Evolutionary conservation across 352 stramenopile genomes (phyloP).

Genomic region (Phytopythium cucurbitacearum): DNA sequence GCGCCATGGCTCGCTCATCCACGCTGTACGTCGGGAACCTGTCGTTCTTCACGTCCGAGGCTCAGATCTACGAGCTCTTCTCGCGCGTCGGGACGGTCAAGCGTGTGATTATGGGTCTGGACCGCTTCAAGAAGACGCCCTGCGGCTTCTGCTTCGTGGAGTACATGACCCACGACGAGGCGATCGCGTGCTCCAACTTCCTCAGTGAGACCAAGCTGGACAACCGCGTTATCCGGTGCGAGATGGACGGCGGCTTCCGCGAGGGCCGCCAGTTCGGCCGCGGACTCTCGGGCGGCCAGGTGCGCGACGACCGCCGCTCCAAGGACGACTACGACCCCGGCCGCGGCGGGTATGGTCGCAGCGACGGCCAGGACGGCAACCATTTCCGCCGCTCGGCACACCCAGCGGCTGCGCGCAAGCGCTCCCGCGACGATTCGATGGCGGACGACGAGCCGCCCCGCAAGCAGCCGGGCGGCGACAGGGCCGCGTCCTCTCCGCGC

Average conservation of each 20-base stretch:
- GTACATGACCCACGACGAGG: slow-evolving; percentile 72
- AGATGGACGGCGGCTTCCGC: slow-evolving; percentile 86
- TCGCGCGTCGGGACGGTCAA: slow-evolving; percentile 89
- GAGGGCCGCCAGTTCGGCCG: slow-evolving; percentile 86
- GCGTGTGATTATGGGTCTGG: slow-evolving; percentile 94
- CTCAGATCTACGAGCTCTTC: slow-evolving; percentile 95
- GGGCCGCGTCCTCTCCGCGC: slow-evolving; percentile 11
- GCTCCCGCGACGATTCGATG: slow-evolving; percentile 49
- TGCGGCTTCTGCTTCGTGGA: slow-evolving; percentile 99
- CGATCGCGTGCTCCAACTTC: slow-evolving; percentile 73
- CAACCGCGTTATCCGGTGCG: slow-evolving; percentile 82
- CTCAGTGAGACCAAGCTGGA: slow-evolving; percentile 87
- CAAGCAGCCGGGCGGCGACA: slow-evolving; percentile 26
- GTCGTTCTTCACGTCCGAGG: slow-evolving; percentile 95
- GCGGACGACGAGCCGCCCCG: slow-evolving; percentile 32
- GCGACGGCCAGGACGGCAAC: slow-evolving; percentile 44
- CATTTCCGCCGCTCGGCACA: slow-evolving; percentile 67
- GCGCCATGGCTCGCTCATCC: slow-evolving; percentile 83
- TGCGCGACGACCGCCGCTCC: slow-evolving; percentile 78
- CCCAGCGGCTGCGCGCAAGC: slow-evolving; percentile 32
- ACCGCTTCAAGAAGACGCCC: slow-evolving; percentile 94
- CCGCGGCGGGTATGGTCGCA: slow-evolving; percentile 72
- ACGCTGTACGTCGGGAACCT: slow-evolving; percentile 98
- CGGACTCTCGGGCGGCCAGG: slow-evolving; percentile 76
- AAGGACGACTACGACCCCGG: slow-evolving; percentile 85